phyloP scores from a whole-genome alignment of 2,329 filamentous ascomycete genomes.

The Thyridium curvatum region DNA sequence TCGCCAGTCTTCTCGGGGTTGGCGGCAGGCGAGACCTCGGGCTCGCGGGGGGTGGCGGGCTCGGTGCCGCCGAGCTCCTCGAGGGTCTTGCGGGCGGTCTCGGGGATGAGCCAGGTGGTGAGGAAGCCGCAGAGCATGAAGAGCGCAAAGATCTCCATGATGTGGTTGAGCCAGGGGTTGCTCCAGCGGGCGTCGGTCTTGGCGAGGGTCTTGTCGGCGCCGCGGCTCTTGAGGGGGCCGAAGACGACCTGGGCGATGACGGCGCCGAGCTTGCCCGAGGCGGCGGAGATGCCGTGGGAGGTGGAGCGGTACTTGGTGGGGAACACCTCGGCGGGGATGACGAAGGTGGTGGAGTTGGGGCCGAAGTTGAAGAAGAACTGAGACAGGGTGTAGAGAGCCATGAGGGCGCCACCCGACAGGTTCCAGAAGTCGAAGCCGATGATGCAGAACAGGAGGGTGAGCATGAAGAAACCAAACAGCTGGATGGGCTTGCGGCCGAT shows the following conservation, averaged over 20 bases:
- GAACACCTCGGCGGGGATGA: conserved; percentile 59
- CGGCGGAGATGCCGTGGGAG: conserved; percentile 56
- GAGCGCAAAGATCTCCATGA: conserved; percentile 44
- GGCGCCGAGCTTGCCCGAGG: conserved; percentile 52
- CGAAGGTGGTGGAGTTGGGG: conserved; percentile 57
- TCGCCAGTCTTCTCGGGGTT: too few relatives aligned
- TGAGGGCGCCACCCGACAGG: too few relatives aligned
- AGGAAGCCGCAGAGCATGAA: conserved; percentile 42
- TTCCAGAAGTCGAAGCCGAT: conserved; percentile 43
- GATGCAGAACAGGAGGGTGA: conserved; percentile 39
- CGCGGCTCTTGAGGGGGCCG: conserved; percentile 40
- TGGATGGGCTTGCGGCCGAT: conserved; percentile 28
- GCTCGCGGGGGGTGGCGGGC: too few relatives aligned
- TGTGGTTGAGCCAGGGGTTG: conserved; percentile 66
- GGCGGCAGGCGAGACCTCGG: too few relatives aligned
- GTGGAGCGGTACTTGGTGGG: conserved; percentile 57
- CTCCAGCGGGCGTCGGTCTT: conserved; percentile 29
- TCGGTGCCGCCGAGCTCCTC: conserved; percentile 37
- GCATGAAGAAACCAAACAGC: conserved; percentile 27
- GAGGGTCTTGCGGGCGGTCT: conserved; percentile 33
- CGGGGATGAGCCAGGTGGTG: conserved; percentile 41
- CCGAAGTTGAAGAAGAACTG: conserved; percentile 22
- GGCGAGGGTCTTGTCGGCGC: conserved; percentile 25
- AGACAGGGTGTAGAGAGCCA: not conserved
- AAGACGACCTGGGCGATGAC: conserved; percentile 45